Conservation (phyloP, 1,284 basidiomycete genomes). For the Malassezia sympodialis region DNA sequence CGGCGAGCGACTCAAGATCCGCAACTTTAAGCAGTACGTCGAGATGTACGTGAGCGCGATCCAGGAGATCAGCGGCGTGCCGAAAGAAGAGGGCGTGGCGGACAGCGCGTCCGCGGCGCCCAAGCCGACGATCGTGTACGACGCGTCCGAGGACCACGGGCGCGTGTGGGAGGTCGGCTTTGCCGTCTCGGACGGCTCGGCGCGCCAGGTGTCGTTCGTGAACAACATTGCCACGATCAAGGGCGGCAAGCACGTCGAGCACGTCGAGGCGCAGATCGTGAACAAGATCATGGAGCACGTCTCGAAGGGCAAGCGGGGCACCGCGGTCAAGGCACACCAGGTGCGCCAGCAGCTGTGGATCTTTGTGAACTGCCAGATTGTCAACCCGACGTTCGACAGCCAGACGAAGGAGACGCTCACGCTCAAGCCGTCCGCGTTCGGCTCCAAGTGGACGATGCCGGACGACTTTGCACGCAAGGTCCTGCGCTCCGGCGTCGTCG, state of each 20-base stretch:
- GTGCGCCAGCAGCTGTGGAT: constrained; percentile 98
- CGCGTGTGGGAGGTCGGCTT: constrained; percentile 91
- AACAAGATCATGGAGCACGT: constrained; percentile 65
- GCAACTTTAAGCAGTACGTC: constrained; percentile 94
- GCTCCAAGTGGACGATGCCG: constrained; percentile 72
- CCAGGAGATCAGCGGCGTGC: constrained; percentile 45
- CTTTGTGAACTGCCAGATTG: constrained; percentile 90
- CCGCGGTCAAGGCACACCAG: constrained; percentile 79
- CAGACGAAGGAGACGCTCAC: constrained; percentile 98
- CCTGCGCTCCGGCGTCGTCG: constrained; percentile 77
- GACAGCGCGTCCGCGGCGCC: constrained; percentile 53
- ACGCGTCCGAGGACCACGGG: constrained; percentile 57
- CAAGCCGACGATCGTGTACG: constrained; percentile 74
- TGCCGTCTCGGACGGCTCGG: constrained; percentile 74
- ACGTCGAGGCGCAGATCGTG: constrained; percentile 79
- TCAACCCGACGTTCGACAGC: constrained; percentile 98
- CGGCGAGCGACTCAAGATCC: constrained; percentile 82
- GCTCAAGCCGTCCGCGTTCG: constrained; percentile 75
- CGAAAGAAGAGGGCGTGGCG: constrained; percentile 22
- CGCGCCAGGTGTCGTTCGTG: constrained; percentile 81
- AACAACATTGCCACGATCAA: constrained; percentile 97
- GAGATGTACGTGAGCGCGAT: constrained; percentile 64
- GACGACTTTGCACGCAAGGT: constrained; percentile 97
- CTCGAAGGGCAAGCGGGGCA: constrained; percentile 79
- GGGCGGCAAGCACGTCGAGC: constrained; percentile 85